Evolutionary conservation across 257 asterid species (phyloP), one percentile per base, ranked within the genome.

Genomic region (Salvia miltiorrhiza): DNA sequence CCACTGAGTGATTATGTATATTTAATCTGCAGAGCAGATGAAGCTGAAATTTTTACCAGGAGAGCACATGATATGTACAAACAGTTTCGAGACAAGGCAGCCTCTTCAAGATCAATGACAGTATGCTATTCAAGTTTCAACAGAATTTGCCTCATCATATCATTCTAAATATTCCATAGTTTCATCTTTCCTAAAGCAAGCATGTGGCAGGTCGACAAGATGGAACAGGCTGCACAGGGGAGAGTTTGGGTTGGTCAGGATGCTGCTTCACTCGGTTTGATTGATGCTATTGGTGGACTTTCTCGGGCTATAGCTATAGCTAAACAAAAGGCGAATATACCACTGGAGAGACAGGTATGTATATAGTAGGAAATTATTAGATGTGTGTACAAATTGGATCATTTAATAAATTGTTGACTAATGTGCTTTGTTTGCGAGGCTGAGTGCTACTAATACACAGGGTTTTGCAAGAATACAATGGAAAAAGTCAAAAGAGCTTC

Each of bases 221-320:
- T 90, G 96, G 99, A 93, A 78, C 90, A 85, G 73, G 90, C 85
- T 65, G 99, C 99, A 19, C 99, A 93, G 74, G 99, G 99, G 60
- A 90, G 99, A 77, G 99, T 93, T 69, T 93, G 99, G 99, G 48
- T 84, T 19, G 96, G 96, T 52, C 81, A 78, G 41, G 93, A 86
- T 73, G 93, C 96, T 26, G 87, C 80, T 71, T 75, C 83, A 39
- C 84, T 81, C 16, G 92, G 96, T 60, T 87, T 89, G 16, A 82
- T 89, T 73, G 96, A 89, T 81, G 93, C 94, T 26, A 79, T 89
- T 35, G 93, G 96, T n/a, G 96, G 96, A 37, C 67, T 86, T 52
- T 84, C 87, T 65, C 86, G 85, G 56, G 87, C 96, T 64, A 85
- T 89, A 53, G 94, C 96, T 30, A 89, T 89, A 70, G 96, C 96